Evolutionary conservation across 306 rosid species (phyloP).

Genomic region (Morella rubra): DNA sequence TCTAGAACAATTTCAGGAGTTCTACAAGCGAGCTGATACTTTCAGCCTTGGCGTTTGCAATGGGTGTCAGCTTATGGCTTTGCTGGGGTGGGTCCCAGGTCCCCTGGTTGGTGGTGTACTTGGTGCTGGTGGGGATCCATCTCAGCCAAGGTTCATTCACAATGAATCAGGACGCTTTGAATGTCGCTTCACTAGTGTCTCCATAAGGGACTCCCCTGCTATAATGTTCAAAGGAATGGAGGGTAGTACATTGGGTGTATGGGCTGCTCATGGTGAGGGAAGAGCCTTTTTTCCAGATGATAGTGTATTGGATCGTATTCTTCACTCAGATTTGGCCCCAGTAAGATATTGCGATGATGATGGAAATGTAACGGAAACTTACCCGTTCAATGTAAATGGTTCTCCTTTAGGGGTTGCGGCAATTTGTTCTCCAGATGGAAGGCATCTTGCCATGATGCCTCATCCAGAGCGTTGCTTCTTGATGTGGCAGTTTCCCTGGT

Average conservation of each 20-base stretch:
- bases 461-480: conserved; percentile 95
- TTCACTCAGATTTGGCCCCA: conserved; percentile 71
- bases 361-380: conserved; percentile 70
- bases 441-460: conserved; percentile 98
- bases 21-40: conserved; percentile 74
- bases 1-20: conserved; percentile 79
- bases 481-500: conserved; percentile 97
- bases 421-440: conserved; percentile 88
- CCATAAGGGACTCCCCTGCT: conserved; percentile 75
- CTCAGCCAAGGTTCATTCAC: conserved; percentile 87
- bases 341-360: conserved; percentile 81
- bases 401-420: conserved; percentile 88
- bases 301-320: conserved; percentile 55
- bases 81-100: conserved; percentile 91
- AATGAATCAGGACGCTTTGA: conserved; percentile 88
- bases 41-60: conserved; percentile 94
- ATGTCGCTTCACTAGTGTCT: conserved; percentile 84
- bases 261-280: conserved; percentile 95
- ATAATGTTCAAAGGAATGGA: conserved; percentile 85
- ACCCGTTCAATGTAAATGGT: conserved; percentile 88
- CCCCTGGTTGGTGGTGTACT: conserved; percentile 83
- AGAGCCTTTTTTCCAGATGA: conserved; percentile 84
- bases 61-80: conserved; percentile 96
- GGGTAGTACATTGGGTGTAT: conserved; percentile 79
- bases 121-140: conserved; percentile 81